Base-by-base conservation (phyloP, 176 grass and related monocot species). In the Lolium perenne region DNA sequence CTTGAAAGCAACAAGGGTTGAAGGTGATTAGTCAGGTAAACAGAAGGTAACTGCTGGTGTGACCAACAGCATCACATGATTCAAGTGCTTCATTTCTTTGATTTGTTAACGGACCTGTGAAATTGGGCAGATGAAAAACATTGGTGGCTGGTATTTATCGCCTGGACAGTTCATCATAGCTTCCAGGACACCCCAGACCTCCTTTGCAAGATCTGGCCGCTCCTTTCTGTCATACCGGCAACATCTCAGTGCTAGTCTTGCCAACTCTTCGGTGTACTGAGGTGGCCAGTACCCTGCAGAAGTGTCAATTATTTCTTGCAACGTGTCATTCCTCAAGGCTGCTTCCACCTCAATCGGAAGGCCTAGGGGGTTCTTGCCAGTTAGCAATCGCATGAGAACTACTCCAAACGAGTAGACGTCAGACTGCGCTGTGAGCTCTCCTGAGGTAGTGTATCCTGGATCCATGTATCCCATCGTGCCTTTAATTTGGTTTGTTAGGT, bases 331-430 rank as follows among this genome's bases (percentile, higher is more conserved):
- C 20, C 70, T 88, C 46, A 88, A 38, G 18, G 89, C 89, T 41
- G 77, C 78, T 78, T 89, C 86, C 13, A 91, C 82, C 69, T 85
- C 82, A 2, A 56, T 86, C 51, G 46, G 86, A 59, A 93, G 76
- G 46, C 82, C 85, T 20, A 87, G 74, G 26, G 91, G 77, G 4
- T 40, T 38, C 80, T 75, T 91, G 48, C 89, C 89, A 5, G 94
- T 96, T 49, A 96, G 74, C 59, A 96, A 90, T 26, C 90, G 84
- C 75, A 93, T 74, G 40, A 96, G 84, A 56, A 91, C 87, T 1
- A 96, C 83, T 49, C 94, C 94, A 38, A 96, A 93, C 23, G 94
- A 96, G 55, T 89, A 96, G n/a, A 93, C 86, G 3, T 93, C 91
- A 5, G 50, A 93, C 29, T 93, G 32, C 32, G 32, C 32, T 35